A percentile compares a stretch with the other conserved stretches of the same genome.
Conservation (phyloP, 179 eudicot species). For the Actinidia arguta region DNA sequence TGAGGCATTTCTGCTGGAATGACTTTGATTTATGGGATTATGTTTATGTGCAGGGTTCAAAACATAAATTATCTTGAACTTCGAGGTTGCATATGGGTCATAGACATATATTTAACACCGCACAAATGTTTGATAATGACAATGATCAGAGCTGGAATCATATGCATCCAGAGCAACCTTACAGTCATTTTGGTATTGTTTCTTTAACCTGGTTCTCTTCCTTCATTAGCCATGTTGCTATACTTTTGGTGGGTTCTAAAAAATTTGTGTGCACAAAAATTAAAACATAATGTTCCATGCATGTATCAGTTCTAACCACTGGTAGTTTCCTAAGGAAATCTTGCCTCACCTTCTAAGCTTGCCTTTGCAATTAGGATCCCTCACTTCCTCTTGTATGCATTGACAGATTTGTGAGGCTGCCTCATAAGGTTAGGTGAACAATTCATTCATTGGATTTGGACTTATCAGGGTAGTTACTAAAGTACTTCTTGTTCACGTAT, state of each 20-base stretch:
- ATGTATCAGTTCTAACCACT: not conserved
- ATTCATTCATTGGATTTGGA: not conserved
- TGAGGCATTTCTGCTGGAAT: constrained; percentile 5
- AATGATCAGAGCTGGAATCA: constrained; percentile 76
- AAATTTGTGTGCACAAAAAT: not conserved
- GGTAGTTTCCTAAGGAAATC: not conserved
- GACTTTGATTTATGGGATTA: constrained; percentile 3
- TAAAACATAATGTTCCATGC: not conserved
- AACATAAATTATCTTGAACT: constrained; percentile 7
- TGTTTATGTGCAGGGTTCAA: constrained; percentile 46
- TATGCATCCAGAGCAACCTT: constrained; percentile 62
- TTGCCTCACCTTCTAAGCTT: not conserved
- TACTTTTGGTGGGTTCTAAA: not conserved
- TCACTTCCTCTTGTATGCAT: not conserved
- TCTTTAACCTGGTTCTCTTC: not conserved
- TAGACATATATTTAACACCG: constrained; percentile 53
- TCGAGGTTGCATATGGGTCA: constrained; percentile 61
- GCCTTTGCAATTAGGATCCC: constrained; percentile 6
- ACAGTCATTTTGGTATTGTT: constrained; percentile 62
- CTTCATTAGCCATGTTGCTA: not conserved
- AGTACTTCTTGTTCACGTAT: not conserved
- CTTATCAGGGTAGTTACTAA: not conserved
- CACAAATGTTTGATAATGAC: constrained; percentile 68
- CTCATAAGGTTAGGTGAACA: not conserved
- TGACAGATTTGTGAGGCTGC: constrained; percentile 4